phyloP scores from a whole-genome alignment of 805 yeast species.

The Geotrichum ghanense region DNA sequence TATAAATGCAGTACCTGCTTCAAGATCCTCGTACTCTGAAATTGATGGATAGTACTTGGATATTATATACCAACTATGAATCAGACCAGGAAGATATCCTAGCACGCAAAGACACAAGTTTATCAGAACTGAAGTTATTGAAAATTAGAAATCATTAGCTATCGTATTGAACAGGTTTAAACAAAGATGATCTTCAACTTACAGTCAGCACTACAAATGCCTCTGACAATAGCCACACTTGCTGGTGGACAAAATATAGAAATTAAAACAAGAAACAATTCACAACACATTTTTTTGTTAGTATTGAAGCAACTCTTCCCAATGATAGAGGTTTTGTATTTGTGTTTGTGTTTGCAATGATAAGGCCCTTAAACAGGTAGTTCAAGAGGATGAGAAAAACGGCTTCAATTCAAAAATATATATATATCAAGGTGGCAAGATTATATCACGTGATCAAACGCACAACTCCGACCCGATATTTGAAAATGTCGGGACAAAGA shows the following conservation, averaged over 20 bases:
- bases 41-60: slow-evolving; percentile 46
- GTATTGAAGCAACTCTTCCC: background rate
- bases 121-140: slow-evolving; percentile 29
- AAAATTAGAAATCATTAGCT: background rate
- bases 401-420: too few species aligned
- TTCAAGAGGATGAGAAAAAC: too few species aligned
- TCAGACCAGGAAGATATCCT: slow-evolving; percentile 67
- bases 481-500: too few species aligned
- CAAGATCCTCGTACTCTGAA: slow-evolving; percentile 19
- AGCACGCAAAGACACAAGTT: slow-evolving; percentile 59
- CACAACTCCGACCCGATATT: too few species aligned
- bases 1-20: slow-evolving; percentile 7
- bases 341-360: too few species aligned
- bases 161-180: background rate
- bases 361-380: too few species aligned
- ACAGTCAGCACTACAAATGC: slow-evolving; percentile 58
- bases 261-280: slow-evolving; percentile 41
- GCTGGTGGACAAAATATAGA: slow-evolving; percentile 70
- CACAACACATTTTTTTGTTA: slow-evolving; percentile 1
- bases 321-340: too few species aligned
- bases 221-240: slow-evolving; percentile 65
- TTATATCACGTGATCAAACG: too few species aligned
- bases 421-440: too few species aligned
- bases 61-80: slow-evolving; percentile 71
- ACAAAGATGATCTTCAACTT: slow-evolving; percentile 8